Evolutionary conservation across 305 asterid species (phyloP).

Genomic region (Striga hermonthica): DNA sequence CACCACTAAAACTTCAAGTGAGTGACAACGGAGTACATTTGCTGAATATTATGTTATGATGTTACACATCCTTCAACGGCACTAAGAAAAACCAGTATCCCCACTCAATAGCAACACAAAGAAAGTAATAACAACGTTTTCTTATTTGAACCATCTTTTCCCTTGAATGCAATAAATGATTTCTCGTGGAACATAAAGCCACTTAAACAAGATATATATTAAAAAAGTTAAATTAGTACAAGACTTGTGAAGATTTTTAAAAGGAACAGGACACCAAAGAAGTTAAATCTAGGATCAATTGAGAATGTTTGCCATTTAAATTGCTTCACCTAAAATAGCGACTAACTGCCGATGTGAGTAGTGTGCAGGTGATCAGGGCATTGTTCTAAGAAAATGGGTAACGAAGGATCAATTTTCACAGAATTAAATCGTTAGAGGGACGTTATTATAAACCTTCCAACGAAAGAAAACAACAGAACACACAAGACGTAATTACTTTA

Average conservation of each 20-base stretch:
- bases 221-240: background rate
- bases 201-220: background rate
- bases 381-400: no score
- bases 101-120: no score
- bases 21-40: constrained; percentile 4
- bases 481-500: constrained; percentile 8
- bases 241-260: background rate
- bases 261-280: constrained; percentile 2
- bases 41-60: background rate
- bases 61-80: constrained; percentile 11
- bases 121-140: no score
- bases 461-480: constrained; percentile 1
- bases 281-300: background rate
- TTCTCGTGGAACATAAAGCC: no score
- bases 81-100: no score
- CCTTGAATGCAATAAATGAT: no score
- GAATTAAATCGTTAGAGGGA: background rate
- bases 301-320: background rate
- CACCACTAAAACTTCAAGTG: background rate
- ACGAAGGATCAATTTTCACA: constrained; percentile 6
- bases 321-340: no score
- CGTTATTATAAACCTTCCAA: constrained; percentile 12
- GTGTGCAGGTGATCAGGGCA: no score
- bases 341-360: no score
- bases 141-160: no score